These are phyloP conservation scores for Solanum bulbocastanum DNA, from an alignment of 257 asterid species.

Conservation along the genomic window DNA sequence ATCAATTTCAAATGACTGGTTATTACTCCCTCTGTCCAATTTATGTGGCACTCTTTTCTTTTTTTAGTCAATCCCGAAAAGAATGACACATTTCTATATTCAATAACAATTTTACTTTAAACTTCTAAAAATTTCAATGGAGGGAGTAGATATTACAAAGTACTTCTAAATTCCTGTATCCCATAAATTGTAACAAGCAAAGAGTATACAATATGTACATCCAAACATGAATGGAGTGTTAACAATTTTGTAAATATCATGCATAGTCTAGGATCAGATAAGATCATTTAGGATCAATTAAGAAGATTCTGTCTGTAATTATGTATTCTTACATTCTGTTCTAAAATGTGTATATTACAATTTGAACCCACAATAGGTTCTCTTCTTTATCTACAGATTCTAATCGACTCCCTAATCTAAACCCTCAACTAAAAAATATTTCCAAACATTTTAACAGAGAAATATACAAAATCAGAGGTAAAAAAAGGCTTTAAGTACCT, in stretches of 20 bases:
- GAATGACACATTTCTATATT: not conserved
- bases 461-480: not conserved
- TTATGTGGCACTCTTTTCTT: not conserved
- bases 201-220: not conserved
- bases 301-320: not conserved
- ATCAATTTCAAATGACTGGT: not conserved
- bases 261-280: not conserved
- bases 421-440: not conserved
- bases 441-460: not conserved
- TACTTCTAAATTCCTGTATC: not conserved
- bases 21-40: not conserved
- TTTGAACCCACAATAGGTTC: not conserved
- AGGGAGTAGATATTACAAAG: not conserved
- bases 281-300: not conserved
- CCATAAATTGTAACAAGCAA: not conserved
- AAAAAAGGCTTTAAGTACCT: constrained; percentile 25
- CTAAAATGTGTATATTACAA: not conserved
- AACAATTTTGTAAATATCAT: not conserved
- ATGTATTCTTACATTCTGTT: not conserved
- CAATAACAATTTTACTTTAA: not conserved
- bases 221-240: not conserved
- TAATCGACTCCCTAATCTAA: not conserved
- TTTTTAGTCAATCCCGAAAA: not conserved
- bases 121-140: not conserved
- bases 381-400: not conserved